Base-by-base conservation (phyloP, 352 stramenopile genomes). In the Phytophthora podocarpi region DNA sequence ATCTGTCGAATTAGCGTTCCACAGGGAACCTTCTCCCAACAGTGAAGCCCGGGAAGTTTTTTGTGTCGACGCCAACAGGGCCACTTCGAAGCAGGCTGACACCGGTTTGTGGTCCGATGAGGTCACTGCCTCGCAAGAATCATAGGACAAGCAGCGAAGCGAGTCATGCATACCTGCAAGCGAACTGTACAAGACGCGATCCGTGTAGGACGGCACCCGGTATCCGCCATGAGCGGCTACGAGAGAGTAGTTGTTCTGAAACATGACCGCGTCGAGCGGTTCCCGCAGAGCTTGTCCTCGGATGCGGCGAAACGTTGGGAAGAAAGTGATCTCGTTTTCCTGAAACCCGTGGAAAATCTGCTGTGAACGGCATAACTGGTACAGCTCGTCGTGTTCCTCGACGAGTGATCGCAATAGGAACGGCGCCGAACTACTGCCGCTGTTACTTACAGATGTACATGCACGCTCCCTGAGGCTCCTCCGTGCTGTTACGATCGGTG, bases 201-300 rank as follows among this genome's bases (percentile, higher is more conserved):
- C 90, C 7, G 90, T 97, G 73, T 96, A 97, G 1, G 88, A 97
- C 5, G 90, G 90, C 13, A 95, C 81, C 28, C 89, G 85, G 23
- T 82, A 77, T 15, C 82, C 82, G 1, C 79, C 76, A n/a, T 85
- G 75, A 15, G 47, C 74, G 3, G 79, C 80, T 24, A 75, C 50
- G 21, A 91, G 70, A 7, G 86, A 91, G 55, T 87, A 95, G 37
- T 93, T 91, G 11, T 59, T 49, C 32, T 64, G 48, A 18, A 92
- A 74, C 18, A 64, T 68, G 13, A 69, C 41, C 2, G 47, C 11
- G 18, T 87, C 68, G 7, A 63, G 49, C 18, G 72, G 49, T 12
- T 67, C 51, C 20, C 68, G 48, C 13, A 92, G 43, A 5, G 43
- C 21, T 59, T 90, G 63, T 23, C 81, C 81, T 24, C 82, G 76